A percentile compares a stretch with the other conserved stretches of the same genome.
Conservation (phyloP, 345 rosid species). For the Brassica cretica region DNA sequence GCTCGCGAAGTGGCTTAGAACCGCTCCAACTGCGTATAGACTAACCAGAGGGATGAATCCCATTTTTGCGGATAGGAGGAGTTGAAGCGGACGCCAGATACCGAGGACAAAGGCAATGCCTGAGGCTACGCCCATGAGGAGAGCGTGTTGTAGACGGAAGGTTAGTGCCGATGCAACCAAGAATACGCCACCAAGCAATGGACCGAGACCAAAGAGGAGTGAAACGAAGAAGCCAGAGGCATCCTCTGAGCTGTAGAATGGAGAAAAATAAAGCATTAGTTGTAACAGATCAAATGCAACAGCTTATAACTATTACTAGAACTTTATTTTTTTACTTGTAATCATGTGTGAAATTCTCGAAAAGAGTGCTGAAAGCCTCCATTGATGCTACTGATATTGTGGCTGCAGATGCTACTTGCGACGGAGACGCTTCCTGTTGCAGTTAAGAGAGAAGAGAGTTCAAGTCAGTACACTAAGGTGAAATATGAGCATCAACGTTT, state of each 20-base stretch:
- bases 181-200: constrained; percentile 77
- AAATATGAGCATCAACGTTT: neutral
- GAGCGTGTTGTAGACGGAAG: constrained; percentile 79
- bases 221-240: constrained; percentile 97
- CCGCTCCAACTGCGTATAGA: constrained; percentile 63
- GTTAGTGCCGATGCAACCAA: constrained; percentile 77
- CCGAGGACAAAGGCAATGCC: constrained; percentile 92
- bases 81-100: constrained; percentile 87
- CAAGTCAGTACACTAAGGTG: neutral
- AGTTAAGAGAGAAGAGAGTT: constrained; percentile 12
- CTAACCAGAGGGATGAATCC: constrained; percentile 60
- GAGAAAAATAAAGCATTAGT: constrained; percentile 26
- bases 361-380: constrained; percentile 86
- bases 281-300: constrained; percentile 7
- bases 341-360: constrained; percentile 77
- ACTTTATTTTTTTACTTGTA: constrained; percentile 61
- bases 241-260: constrained; percentile 78
- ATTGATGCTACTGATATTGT: constrained; percentile 95
- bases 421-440: constrained; percentile 86
- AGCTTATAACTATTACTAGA: constrained; percentile 15
- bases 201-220: constrained; percentile 94
- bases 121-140: constrained; percentile 89
- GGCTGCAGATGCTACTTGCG: constrained; percentile 94
- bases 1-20: constrained; percentile 53
- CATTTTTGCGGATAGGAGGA: constrained; percentile 73